Evolutionary conservation across 2,329 filamentous ascomycete species (phyloP), one percentile per base, ranked within the genome.

Genomic region (Fusarium udum): DNA sequence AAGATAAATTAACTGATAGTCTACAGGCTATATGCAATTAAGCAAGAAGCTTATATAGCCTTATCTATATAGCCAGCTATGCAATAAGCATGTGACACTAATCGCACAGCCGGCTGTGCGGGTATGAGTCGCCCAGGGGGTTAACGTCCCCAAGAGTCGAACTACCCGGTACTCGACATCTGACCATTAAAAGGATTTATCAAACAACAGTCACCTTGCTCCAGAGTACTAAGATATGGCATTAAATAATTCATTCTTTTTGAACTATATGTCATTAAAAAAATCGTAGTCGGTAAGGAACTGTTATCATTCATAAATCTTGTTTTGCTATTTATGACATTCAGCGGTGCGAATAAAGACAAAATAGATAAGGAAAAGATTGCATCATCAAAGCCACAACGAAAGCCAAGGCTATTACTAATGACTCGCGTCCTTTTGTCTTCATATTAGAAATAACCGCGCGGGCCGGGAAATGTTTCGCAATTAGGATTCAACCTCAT

Each of bases 251-350:
- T n/a, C 1, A 3, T n/a, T 13, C 0, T 1, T 7, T 18, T 32
- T 3, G n/a, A 11, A 18, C 5, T n/a, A 24, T 9, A 18, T 10
- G 1, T 16, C 8, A 7, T n/a, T n/a, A 4, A 6, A 13, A 1
- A 18, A 4, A 32, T n/a, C 5, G 11, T 2, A n/a, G 7, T 3
- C 7, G 8, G 10, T 28, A 14, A 10, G 6, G 0, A 1, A 20
- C 43, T 28, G 6, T 4, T 6, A 4, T 14, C 4, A 7, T 4
- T 22, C 7, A 4, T 4, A 28, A 0, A 7, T 3, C 0, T 20
- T 28, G 26, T 22, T 46, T 15, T 5, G 1, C 3, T 4, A 7
- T 0, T 5, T 9, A 7, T 13, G 14, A 7, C 9, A 20, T 3
- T 20, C 0, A 8, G 12, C 7, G 3, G 20, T 4, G 4, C 8